Evolutionary conservation across 768 basidiomycete genomes (phyloP), one percentile per base, ranked within the genome.

Genomic region (Leccinum truebloodii): DNA sequence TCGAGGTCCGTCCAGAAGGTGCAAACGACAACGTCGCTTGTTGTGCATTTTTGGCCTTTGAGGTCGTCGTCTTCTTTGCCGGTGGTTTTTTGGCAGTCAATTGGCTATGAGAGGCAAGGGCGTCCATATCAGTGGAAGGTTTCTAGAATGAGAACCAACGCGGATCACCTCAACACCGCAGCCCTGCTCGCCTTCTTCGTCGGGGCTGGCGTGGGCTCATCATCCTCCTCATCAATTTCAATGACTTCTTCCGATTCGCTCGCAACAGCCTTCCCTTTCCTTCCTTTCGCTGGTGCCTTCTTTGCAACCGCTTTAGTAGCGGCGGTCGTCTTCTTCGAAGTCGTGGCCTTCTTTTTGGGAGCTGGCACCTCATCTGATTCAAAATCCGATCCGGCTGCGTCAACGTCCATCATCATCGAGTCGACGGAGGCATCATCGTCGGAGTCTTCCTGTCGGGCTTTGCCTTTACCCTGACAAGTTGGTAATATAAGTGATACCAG

Each of bases 381-480:
- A 34, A 73, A 71, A 51, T 82, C 87, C 34, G 83, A 88, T 18
- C 78, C 83, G 2, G 71, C 81, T 10, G 66, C 76, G 62, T 89
- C 89, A 51, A 91, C 72, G 52, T 94, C 89, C 83, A 90, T 87
- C 77, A 81, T 76, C 89, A 91, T 91, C 3, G 89, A 92, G 69
- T 92, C 92, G 14, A 73, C 71, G 0, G 80, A 83, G 24, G 69
- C 76, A 14, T 65, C 79, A 37, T 65, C 79, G 35, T 87, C 88
- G 3, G 83, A 87, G 3, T 81, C 81, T 24, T 80, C 80, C 2
- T 67, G 79, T 9, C 77, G 78, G 10, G 76, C 80, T 67, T 80
- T 83, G 26, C 77, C 80, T 73, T 87, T 89, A 9, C 75, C 83
- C 79, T 87, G 55, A 34, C 51, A 30, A 34, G 35, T 28, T 35